Evolutionary conservation across 2,329 filamentous ascomycete species (phyloP), one percentile per base, ranked within the genome.

Genomic region (Bipolaris cookei): DNA sequence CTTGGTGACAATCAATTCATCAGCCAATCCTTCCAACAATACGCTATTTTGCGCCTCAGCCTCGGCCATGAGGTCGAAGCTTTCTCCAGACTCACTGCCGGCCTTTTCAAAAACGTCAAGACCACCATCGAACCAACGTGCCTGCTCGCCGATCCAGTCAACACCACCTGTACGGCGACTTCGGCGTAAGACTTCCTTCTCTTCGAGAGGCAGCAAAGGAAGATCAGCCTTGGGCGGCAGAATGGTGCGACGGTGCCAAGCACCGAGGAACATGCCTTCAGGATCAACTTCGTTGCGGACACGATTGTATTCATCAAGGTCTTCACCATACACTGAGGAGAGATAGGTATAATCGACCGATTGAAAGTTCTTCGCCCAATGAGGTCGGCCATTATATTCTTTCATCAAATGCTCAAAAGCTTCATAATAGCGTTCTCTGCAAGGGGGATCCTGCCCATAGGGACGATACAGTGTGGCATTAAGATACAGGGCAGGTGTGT

Each of bases 341-440:
- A 96, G 82, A 28, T 90, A 86, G 0, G 79, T 69, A 10, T 84
- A 82, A 4, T 81, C 78, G 3, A 84, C 82, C 7, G 83, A 82
- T 21, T 68, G 80, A 76, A 96, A 97, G 75, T 97, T 96, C 83
- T 97, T 97, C 6, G 92, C 92, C 91, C 92, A 97, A 77, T 97
- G 92, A 16, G 92, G 92, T 43, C 85, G 85, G 7, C 89, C 92
- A 50, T 89, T 90, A 66, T 96, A 81, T 42, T 96, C 90, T 57
- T 86, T 88, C 92, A 96, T 96, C 43, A 97, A 81, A 82, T 89
- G 94, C 76, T 97, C 92, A 64, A 97, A 96, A 1, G 89, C 92
- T 76, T 93, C 84, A 76, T 96, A 97, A 80, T 96, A 96, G 44
- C 90, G 84, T 51, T 83, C 82, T 51, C 82, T 84, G 69, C 90